A percentile compares a stretch with the other conserved stretches of the same genome.
These are phyloP conservation scores for Lipomyces orientalis DNA, from an alignment of 805 yeast genomes.

Conservation along the genomic window DNA sequence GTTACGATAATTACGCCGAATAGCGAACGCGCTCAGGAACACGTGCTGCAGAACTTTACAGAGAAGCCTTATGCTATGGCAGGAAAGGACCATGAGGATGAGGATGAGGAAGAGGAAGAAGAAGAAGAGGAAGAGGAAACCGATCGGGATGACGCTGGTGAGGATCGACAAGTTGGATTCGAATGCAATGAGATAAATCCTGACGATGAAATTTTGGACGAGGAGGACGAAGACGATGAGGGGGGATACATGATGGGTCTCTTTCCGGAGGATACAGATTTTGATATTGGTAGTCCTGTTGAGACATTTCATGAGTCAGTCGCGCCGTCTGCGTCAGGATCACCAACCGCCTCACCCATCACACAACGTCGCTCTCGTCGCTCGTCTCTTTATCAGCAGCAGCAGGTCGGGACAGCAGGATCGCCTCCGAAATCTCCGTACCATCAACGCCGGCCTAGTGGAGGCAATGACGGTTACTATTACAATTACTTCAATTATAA, in stretches of 20 bases:
- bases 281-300: conserved; percentile 30
- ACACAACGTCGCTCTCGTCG: conserved; percentile 6
- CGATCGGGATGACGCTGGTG: not conserved
- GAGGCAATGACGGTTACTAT: conserved; percentile 23
- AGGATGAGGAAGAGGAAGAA: conserved; percentile 1
- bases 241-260: conserved; percentile 28
- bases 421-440: conserved; percentile 14
- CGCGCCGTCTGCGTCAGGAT: conserved; percentile 6
- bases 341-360: conserved; percentile 6
- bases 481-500: conserved; percentile 33
- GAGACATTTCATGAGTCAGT: conserved; percentile 7
- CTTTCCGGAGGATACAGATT: conserved; percentile 35
- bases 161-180: not conserved
- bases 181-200: not conserved
- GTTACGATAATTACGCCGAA: conserved; percentile 11
- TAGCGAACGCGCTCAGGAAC: conserved; percentile 3
- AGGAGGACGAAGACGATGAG: conserved; percentile 20
- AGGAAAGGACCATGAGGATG: not conserved
- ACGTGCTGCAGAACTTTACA: not conserved
- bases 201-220: conserved; percentile 10
- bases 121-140: conserved; percentile 7
- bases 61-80: conserved; percentile 3
- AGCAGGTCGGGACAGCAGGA: not conserved
- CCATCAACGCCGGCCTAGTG: conserved; percentile 29
- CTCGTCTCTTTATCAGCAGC: not conserved